Base-by-base conservation (phyloP, 2,329 filamentous ascomycete species). In the Trichophyton verrucosum region DNA sequence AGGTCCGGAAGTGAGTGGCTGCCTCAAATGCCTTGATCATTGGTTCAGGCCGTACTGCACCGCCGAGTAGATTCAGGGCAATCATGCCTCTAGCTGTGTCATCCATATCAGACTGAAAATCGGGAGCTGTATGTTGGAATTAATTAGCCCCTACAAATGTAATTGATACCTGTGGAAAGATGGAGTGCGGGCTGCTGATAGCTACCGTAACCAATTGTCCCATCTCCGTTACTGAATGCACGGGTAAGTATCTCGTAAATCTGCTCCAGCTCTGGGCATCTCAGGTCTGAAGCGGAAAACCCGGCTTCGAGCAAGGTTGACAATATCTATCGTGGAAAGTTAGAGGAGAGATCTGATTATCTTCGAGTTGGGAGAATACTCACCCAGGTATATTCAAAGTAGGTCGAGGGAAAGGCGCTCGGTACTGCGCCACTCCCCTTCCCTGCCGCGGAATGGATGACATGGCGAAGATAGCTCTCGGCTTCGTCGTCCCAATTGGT, bases 401-500 rank as follows among this genome's bases (percentile, higher is more conserved):
- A 60, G 1, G 62, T 65, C 1, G 66, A 66, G 6, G 71, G 71
- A 62, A 66, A 72, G 3, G 67, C 66, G 42, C 67, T 68, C 0
- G 69, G 68, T 2, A 71, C 65, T 36, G 65, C 61, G 1, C 68
- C 69, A 3, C 57, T 63, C 1, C 64, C 64, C 4, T 57, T 24
- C 3, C 60, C 61, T 6, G 46, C 24, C 4, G 57, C 60, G 11
- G 7, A 20, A 7, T 47, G 27, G 6, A 66, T 33, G 0, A 68
- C 67, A 22, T 61, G 49, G 2, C 63, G 64, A 3, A 75, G 65
- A 62, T 72, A 74, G 2, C 24, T 61, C 57, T 75, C 72, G 1
- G 70, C 67, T 13, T 72, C 68, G 5, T 67, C 60, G 62, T 74
- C 70, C 73, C 73, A 75, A 2, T 55, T 20, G 1, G 65, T 64